Evolutionary conservation across 495 filamentous ascomycete species (phyloP), one percentile per base, ranked within the genome.

Genomic region (Neurospora sp.): DNA sequence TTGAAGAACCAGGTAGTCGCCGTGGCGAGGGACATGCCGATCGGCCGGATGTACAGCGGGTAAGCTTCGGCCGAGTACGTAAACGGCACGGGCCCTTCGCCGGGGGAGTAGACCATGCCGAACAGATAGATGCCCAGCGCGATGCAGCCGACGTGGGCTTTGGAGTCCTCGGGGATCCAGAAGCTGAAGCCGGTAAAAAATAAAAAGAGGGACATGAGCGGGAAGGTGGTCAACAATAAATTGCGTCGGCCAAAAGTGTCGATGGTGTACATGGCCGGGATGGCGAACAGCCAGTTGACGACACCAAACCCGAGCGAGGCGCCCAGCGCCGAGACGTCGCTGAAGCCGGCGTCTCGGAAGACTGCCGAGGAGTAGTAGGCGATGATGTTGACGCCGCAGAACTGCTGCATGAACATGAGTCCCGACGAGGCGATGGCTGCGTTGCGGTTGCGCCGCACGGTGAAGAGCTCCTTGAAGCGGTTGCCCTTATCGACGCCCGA

Each of bases 341-440:
- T 80, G 78, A 91, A 88, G 35, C 87, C 86, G 27, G 89, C 88
- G 0, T 90, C 73, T 6, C 79, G 71, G 80, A 93, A 93, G 72
- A 93, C 88, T 35, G 87, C 84, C 0, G 89, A 88, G 1, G 86
- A 89, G 77, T 93, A 94, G 80, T 91, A 94, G 5, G 91, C 88
- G 44, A 91, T 88, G 6, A 88, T 87, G 68, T 91, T 91, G 27
- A 91, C 88, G 10, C 88, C 88, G 76, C 85, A 90, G 77, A 93
- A 90, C 81, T 94, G 93, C 77, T 96, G 93, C 88, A 93, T 89
- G 74, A 93, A 94, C 92, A 94, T 94, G 71, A 95, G 90, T 74
- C 93, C 90, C 76, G 90, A 86, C 2, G 89, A 91, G 3, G 91
- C 91, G 46, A 92, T 74, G 83, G 91, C 87, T 5, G 93, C 93